These are phyloP conservation scores for Inosperma sp. DNA, from an alignment of 768 basidiomycete genomes.

Conservation along the genomic window DNA sequence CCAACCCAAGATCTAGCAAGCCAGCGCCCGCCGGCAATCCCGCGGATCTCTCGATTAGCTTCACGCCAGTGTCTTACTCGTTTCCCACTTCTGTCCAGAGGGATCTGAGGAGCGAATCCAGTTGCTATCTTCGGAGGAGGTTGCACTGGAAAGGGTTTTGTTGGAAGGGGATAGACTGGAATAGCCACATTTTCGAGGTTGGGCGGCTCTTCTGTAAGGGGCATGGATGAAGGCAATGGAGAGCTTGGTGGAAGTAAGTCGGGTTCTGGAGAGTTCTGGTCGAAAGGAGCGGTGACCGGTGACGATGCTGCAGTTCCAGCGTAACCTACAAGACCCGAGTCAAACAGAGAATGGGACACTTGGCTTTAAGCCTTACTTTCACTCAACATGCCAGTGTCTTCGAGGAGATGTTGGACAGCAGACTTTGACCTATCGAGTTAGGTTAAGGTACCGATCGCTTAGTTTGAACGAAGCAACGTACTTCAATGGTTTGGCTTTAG, in stretches of 20 bases:
- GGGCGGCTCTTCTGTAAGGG: constrained; percentile 37
- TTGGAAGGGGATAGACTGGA: constrained; percentile 72
- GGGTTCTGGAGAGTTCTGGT: constrained; percentile 47
- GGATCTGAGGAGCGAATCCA: constrained; percentile 62
- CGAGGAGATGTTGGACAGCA: constrained; percentile 36
- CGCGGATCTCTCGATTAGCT: constrained; percentile 72
- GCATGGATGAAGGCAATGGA: constrained; percentile 21
- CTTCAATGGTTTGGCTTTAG: constrained; percentile 35
- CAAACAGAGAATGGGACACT: constrained; percentile 2
- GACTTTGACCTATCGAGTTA: constrained; percentile 28
- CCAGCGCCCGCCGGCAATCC: constrained; percentile 83
- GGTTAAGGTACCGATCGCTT: constrained; percentile 6
- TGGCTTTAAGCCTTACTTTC: constrained; percentile 45
- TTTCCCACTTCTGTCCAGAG: constrained; percentile 59
- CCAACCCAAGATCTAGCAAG: constrained; percentile 80
- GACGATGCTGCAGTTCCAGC: constrained; percentile 72
- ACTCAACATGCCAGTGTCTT: constrained; percentile 52
- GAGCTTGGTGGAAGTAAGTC: constrained; percentile 38
- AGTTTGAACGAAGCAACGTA: constrained; percentile 17
- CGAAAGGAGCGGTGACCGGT: constrained; percentile 50
- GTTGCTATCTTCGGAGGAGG: constrained; percentile 71
- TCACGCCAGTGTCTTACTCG: constrained; percentile 69
- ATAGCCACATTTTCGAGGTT: constrained; percentile 58
- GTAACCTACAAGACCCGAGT: constrained; percentile 39
- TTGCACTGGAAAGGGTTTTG: constrained; percentile 81